Percentiles rank a stretch among this genome's conserved stretches.
These are phyloP conservation scores for Helotiales sp. DNA, from an alignment of 2,329 filamentous ascomycete genomes.

Conservation along the genomic window DNA sequence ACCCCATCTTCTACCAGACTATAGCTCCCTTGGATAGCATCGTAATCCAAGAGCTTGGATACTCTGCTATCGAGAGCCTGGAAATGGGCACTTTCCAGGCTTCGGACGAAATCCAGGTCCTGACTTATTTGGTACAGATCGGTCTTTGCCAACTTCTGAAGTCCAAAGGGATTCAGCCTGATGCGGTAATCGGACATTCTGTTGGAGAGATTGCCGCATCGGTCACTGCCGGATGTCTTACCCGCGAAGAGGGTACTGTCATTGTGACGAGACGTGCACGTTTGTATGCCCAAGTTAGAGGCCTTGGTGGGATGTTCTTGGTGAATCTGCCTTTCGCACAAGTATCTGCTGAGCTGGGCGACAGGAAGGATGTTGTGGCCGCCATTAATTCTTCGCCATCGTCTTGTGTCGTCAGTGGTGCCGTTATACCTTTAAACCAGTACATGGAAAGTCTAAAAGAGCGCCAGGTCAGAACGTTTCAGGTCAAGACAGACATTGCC, in stretches of 20 bases:
- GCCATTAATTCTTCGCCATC: constrained; percentile 40
- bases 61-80: constrained; percentile 27
- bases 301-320: background rate
- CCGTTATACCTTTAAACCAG: no score
- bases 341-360: background rate
- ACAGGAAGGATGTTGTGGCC: constrained; percentile 29
- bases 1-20: constrained; percentile 7
- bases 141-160: constrained; percentile 43
- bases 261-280: constrained; percentile 37
- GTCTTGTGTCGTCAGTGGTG: constrained; percentile 35
- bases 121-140: constrained; percentile 45
- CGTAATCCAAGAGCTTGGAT: constrained; percentile 16
- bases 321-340: background rate
- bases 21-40: constrained; percentile 4
- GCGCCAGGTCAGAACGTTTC: constrained; percentile 34
- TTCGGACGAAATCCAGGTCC: constrained; percentile 21
- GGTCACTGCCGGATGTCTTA: constrained; percentile 39
- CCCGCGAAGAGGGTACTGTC: constrained; percentile 37
- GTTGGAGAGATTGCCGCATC: constrained; percentile 48
- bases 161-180: constrained; percentile 40
- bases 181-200: constrained; percentile 44
- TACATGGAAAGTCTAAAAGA: no score
- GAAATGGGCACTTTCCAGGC: constrained; percentile 22
- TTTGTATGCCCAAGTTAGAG: constrained; percentile 12
- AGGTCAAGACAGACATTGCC: constrained; percentile 42